Conservation (phyloP, 257 asterid species). For the Salvia hispanica region DNA sequence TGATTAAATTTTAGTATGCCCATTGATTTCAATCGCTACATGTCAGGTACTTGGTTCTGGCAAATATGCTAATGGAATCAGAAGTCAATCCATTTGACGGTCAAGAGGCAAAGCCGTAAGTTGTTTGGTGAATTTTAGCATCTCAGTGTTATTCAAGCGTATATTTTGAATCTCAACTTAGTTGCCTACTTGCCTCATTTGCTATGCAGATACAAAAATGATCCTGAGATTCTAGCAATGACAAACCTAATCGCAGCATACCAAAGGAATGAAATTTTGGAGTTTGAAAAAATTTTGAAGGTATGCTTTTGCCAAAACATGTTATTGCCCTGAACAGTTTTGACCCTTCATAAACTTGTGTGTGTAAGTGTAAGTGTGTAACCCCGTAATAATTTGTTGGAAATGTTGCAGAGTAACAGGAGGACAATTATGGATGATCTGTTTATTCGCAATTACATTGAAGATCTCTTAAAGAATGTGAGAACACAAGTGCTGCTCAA, state of each 20-base stretch:
- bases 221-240: conserved; percentile 97
- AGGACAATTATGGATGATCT: conserved; percentile 99
- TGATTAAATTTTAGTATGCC: conserved; percentile 17
- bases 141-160: conserved; percentile 7
- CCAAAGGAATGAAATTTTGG: conserved; percentile 94
- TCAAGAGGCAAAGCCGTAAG: conserved; percentile 99
- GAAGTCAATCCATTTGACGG: conserved; percentile 98
- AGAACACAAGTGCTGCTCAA: conserved; percentile 96
- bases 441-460: conserved; percentile 91
- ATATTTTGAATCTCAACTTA: conserved; percentile 11
- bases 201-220: conserved; percentile 75
- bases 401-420: conserved; percentile 76
- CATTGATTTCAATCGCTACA: conserved; percentile 22
- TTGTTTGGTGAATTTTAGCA: conserved; percentile 25
- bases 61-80: conserved; percentile 98
- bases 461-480: conserved; percentile 96
- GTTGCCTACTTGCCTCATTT: conserved; percentile 22
- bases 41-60: conserved; percentile 91
- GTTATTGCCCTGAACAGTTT: conserved; percentile 23
- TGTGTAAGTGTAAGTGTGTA: neutral
- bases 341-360: neutral
- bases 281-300: conserved; percentile 95
- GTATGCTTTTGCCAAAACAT: conserved; percentile 36
- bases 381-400: neutral
- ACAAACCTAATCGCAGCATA: conserved; percentile 95